Base-by-base conservation (phyloP, 2,329 filamentous ascomycete genomes). In the Clonostachys rhizophaga region DNA sequence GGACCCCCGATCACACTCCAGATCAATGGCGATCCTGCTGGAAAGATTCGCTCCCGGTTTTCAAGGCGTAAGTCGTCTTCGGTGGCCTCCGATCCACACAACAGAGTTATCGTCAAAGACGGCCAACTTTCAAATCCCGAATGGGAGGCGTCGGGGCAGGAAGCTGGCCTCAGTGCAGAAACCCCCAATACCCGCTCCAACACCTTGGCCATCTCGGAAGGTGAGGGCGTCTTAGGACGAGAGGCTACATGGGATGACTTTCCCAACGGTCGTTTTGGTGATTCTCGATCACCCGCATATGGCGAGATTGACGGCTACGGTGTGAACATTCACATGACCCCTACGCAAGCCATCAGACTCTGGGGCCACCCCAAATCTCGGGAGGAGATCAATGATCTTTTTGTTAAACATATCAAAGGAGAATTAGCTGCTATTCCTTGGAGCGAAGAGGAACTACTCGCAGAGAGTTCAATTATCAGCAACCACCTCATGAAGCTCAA, bases 211-310 rank as follows among this genome's bases (percentile, higher is more conserved):
- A 96, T 96, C 49, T 96, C 91, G 0, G 92, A 97, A 69, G 92
- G 94, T 6, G 87, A 96, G 59, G 94, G 92, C 20, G 79, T 87
- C 5, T 75, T 96, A 7, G 94, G 92, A 11, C 81, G 94, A 44
- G 92, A 97, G 73, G 94, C 94, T 34, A 99, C 94, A 1, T 99
- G 94, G 94, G 94, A 99, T 59, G 94, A 99, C 61, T 99, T 91
- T 66, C 92, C 92, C 52, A 97, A 97, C 71, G 94, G 92, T 30
- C 83, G 92, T 47, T 97, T 92, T 84, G 92, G 92, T 62, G 92
- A 96, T 59, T 89, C 91, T 5, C 82, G 92, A 45, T 96, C 91
- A 4, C 91, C 91, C 2, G 92, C 92, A 1, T 97, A 95, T 62
- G 92, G 92, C 58, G 91, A 96, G 66, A 96, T 96, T 49, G 91